Evolutionary conservation across 2,329 filamentous ascomycete species (phyloP), one percentile per base, ranked within the genome.

Genomic region (Aspergillus fumigatiaffinis): DNA sequence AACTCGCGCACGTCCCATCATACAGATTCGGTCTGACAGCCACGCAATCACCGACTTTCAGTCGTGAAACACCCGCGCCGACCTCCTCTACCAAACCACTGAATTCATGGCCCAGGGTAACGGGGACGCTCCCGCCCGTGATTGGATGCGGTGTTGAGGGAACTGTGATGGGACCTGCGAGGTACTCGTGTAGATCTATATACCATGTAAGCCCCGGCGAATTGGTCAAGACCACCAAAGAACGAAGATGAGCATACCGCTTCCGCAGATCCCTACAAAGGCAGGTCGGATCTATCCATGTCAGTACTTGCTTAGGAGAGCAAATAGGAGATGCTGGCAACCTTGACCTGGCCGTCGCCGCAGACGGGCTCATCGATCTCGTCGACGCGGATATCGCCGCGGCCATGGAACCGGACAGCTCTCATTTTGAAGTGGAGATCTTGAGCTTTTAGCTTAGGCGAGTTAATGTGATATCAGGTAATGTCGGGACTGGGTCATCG

Each of bases 51-150:
- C 85, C 85, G 1, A 81, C 67, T 47, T 78, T 73, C 50, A 87
- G 72, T 65, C 58, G 55, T 21, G 62, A 63, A 4, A 85, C 80
- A 1, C 73, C 77, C 0, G 74, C 65, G 0, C 85, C 85, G n/a
- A 88, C 72, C 61, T 86, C 83, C 10, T 80, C 76, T 32, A 89
- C 75, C 1, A 79, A 78, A 10, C 86, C 86, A 3, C 80, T 82
- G 69, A 88, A 86, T 66, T 89, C 87, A 65, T 89, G 86, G 26
- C 87, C 86, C 9, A 88, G 75, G 0, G 80, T 85, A 9, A 87
- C 77, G 3, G 85, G 86, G 38, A 84, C 77, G 1, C 74, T 76
- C 56, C 83, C 82, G 32, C 79, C 75, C 0, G 85, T 88, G 23
- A 87, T 70, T 1, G 80, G 80, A 63, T 88, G 86, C 1, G 84